Evolutionary conservation across 73 alveolate genomes (phyloP).

Genomic region (Paramecium biaurelia): DNA sequence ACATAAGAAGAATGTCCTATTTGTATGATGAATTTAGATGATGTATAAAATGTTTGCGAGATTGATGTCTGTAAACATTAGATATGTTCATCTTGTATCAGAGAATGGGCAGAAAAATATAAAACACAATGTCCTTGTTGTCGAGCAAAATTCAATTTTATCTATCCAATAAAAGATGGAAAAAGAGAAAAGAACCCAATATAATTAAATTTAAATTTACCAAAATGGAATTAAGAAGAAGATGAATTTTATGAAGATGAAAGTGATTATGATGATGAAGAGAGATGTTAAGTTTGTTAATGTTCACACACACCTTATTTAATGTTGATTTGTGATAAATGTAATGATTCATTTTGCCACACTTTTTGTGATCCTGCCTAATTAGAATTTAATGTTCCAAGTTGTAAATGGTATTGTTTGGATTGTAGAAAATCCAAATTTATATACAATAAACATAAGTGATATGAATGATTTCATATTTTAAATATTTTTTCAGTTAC

Average conservation of each 20-base stretch:
- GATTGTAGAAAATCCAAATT: slow-evolving; percentile 12
- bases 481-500: not conserved
- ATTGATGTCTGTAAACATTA: slow-evolving; percentile 31
- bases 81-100: not conserved
- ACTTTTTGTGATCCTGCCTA: slow-evolving; percentile 37
- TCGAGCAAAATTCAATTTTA: not conserved
- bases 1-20: slow-evolving; percentile 1
- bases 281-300: not conserved
- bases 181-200: not conserved
- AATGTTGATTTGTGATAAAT: slow-evolving; percentile 16
- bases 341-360: slow-evolving; percentile 4
- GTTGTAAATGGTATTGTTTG: slow-evolving; percentile 1
- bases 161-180: not conserved
- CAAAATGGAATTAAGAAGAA: slow-evolving; percentile 8
- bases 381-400: not conserved
- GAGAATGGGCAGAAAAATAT: slow-evolving; percentile 40
- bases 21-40: not conserved
- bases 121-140: slow-evolving; percentile 23
- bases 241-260: not conserved
- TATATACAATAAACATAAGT: not conserved
- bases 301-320: slow-evolving; percentile 3
- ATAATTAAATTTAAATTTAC: not conserved
- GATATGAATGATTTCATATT: not conserved
- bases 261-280: not conserved
- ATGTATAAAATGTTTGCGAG: not conserved